These are phyloP conservation scores for Saururus chinensis DNA, from an alignment of 164 flowering plant species.

Conservation along the genomic window DNA sequence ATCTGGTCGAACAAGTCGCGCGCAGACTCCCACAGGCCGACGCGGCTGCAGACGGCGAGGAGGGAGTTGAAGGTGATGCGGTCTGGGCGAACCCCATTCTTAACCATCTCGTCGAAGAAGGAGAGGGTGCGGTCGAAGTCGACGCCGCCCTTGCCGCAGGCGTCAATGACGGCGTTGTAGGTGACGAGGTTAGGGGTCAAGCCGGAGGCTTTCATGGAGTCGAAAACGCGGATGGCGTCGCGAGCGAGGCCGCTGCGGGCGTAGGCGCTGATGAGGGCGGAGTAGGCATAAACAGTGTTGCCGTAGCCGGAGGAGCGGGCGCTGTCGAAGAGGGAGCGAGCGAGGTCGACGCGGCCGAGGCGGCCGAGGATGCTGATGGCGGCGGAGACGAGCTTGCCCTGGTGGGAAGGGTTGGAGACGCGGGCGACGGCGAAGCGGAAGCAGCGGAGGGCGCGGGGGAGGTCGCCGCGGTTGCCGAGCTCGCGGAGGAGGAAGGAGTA, in stretches of 20 bases:
- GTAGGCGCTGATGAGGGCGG: slow-evolving; percentile 85
- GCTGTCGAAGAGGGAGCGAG: slow-evolving; percentile 50
- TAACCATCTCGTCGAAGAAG: slow-evolving; percentile 73
- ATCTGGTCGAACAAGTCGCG: slow-evolving; percentile 61
- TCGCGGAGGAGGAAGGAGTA: slow-evolving; percentile 70
- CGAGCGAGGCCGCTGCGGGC: slow-evolving; percentile 62
- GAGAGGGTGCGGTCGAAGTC: slow-evolving; percentile 44
- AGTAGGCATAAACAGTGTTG: slow-evolving; percentile 74
- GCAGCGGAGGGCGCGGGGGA: slow-evolving; percentile 44
- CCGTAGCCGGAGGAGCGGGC: slow-evolving; percentile 72
- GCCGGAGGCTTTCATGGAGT: slow-evolving; percentile 57
- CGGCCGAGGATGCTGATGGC: slow-evolving; percentile 90
- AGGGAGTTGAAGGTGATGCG: slow-evolving; percentile 86
- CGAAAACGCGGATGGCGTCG: slow-evolving; percentile 63
- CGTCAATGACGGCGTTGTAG: slow-evolving; percentile 94
- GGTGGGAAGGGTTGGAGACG: slow-evolving; percentile 46
- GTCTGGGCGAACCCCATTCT: slow-evolving; percentile 72
- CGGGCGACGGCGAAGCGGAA: slow-evolving; percentile 59
- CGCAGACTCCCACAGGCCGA: slow-evolving; percentile 82
- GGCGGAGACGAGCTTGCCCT: slow-evolving; percentile 75
- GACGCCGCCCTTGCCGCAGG: slow-evolving; percentile 92
- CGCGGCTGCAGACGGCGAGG: slow-evolving; percentile 81
- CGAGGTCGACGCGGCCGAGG: slow-evolving; percentile 64
- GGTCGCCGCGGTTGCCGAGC: slow-evolving; percentile 77
- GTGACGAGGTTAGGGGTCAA: slow-evolving; percentile 89